Evolutionary conservation across 2,329 filamentous ascomycete genomes (phyloP), one percentile per base, ranked within the genome.

Genomic region (Trichoderma sp.): DNA sequence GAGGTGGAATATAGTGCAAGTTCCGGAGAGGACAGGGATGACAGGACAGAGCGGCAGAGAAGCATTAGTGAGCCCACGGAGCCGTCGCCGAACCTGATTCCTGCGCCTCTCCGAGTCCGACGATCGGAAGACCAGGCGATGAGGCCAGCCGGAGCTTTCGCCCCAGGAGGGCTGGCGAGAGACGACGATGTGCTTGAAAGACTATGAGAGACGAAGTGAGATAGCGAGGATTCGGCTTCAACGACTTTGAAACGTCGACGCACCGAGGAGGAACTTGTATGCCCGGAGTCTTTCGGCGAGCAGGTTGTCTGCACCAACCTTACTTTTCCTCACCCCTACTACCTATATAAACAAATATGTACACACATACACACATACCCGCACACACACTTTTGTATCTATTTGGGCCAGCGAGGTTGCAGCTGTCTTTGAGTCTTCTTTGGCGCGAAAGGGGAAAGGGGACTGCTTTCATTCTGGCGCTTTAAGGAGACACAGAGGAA

Each of bases 1-100:
- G 90, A 91, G n/a, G 88, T 90, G 59, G 89, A 92, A 28, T 73
- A 73, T 24, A 74, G 72, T 48, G 77, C 77, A 26, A 71, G 81
- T 63, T 84, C 81, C 15, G 81, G 78, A 0, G 83, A 82, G 52
- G 82, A 85, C 78, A 70, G 82, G 0, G 83, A 82, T 56, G 82
- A 85, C 78, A 70, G 82, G 67, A 86, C 84, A 4, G 85, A 86
- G 73, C 78, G 85, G 66, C 85, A 87, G 72, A 78, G 85, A 66
- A 88, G 82, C 70, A 77, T 84, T 50, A 81, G 78, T 52, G 79
- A 79, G 70, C 78, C 80, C 14, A 71, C 71, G 19, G 77, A 78
- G 28, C 69, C 75, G 55, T 72, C 74, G 9, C 68, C 71, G n/a
- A 71, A 73, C 39, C 67, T 79, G 64, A 71, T 74, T 50, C 76